Base-by-base conservation (phyloP, 2,329 filamentous ascomycete genomes). In the Hortaea sp. region DNA sequence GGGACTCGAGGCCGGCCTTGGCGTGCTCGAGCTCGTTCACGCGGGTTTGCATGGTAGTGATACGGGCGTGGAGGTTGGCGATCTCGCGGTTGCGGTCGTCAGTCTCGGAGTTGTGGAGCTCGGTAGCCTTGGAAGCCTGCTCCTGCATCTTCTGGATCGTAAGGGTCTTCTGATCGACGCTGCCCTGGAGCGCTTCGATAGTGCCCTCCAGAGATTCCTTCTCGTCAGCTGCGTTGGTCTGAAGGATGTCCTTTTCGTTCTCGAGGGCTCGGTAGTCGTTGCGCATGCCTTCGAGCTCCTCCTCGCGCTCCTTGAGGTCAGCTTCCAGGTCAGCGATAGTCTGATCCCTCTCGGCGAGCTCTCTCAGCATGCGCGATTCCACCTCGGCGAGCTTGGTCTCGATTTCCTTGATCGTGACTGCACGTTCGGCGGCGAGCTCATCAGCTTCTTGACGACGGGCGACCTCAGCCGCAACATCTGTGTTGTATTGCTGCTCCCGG, bases 401-500 rank as follows among this genome's bases (percentile, higher is more conserved):
- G 3, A 71, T 54, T 11, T 65, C 53, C 6, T 56, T 48, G 39
- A 70, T 64, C 4, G 61, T 58, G 34, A 54, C 55, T 29, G 63
- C 59, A 40, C 65, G 58, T 29, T 63, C 52, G n/a, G 57, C 54
- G 27, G 63, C 56, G 5, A 63, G 53, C 4, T 61, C 56, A 47
- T 72, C 67, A 1, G 64, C 65, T 9, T 49, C 51, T 43, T 66
- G 60, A n/a, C 68, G 65, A 13, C 61, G 60, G 12, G 60, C 55
- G 10, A 62, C 58, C 53, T 73, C 70, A 1, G 53, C 53, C 9
- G 60, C 58, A 13, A 73, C 63, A 37, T 66, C 63, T 5, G 57
- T 49, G 43, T 66, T 61, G 46, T 64, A 65, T 30, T 66, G 60
- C 28, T 63, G 59, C 31, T 70, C 67, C 12, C 64, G 66, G 32